phyloP scores from a whole-genome alignment of 176 grass and related monocot genomes.

The Paspalum notatum region DNA sequence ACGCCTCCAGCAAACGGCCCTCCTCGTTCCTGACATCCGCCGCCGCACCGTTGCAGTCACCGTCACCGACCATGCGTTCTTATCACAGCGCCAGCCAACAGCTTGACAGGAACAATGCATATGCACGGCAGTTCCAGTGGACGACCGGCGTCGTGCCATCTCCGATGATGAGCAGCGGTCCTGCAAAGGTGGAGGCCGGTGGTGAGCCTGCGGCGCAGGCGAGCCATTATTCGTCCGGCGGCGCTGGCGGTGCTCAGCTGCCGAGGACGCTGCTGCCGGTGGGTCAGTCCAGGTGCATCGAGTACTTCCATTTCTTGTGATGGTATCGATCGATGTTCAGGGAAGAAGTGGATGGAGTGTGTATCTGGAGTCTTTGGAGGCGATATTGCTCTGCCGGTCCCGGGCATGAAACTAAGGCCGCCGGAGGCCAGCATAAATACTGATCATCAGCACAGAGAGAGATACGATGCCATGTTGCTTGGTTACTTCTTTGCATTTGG shows the following conservation, averaged over 20 bases:
- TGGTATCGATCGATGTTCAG: not conserved
- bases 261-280: constrained; percentile 49
- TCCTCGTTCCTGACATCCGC: constrained; percentile 36
- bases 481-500: constrained; percentile 32
- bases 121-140: constrained; percentile 28
- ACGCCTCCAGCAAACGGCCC: not conserved
- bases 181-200: constrained; percentile 29
- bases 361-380: not conserved
- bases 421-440: not conserved
- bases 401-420: not conserved
- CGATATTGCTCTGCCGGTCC: not conserved
- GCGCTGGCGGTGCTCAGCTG: constrained; percentile 2
- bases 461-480: no score
- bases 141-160: not conserved
- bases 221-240: not conserved
- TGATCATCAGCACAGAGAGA: not conserved
- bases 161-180: not conserved
- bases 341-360: constrained; percentile 2
- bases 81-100: constrained; percentile 35
- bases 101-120: not conserved
- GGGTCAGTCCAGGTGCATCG: constrained; percentile 51
- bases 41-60: not conserved
- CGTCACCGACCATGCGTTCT: not conserved
- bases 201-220: not conserved
- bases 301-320: constrained; percentile 67